Percentiles rank a stretch among this genome's conserved stretches.
Conservation (phyloP, 2,329 filamentous ascomycete species). For the Exophiala spinifera region DNA sequence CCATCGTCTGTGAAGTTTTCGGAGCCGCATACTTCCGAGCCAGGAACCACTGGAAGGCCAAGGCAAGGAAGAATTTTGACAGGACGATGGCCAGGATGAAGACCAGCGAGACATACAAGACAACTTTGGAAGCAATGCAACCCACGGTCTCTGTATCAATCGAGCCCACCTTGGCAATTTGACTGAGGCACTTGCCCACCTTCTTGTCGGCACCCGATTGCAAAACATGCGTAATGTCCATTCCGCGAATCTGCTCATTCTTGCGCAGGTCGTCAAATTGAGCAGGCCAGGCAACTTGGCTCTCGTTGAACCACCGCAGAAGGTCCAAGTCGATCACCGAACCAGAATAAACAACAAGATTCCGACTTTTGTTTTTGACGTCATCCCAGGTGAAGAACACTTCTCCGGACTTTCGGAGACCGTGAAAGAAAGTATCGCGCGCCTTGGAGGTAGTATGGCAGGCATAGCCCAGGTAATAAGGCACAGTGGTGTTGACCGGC, state of each 20-base stretch:
- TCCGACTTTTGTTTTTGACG: constrained; percentile 80
- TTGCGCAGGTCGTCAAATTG: constrained; percentile 78
- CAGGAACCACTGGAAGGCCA: constrained; percentile 96
- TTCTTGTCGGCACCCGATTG: constrained; percentile 75
- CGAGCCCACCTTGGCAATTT: constrained; percentile 93
- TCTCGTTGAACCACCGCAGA: constrained; percentile 82
- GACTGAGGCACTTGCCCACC: constrained; percentile 79
- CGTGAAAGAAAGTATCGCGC: constrained; percentile 70
- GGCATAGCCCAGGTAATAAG: constrained; percentile 77
- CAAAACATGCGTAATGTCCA: constrained; percentile 85
- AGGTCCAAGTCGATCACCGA: constrained; percentile 88
- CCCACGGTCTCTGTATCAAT: constrained; percentile 95
- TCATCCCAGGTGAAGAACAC: constrained; percentile 98
- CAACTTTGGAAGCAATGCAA: constrained; percentile 95
- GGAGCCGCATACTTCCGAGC: constrained; percentile 77
- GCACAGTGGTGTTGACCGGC: constrained; percentile 67
- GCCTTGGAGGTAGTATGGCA: constrained; percentile 76
- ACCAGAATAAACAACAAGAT: constrained; percentile 90
- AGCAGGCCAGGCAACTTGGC: constrained; percentile 70
- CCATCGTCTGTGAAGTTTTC: constrained; percentile 78
- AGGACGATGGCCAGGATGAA: constrained; percentile 88
- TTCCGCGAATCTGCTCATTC: constrained; percentile 69
- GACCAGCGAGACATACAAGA: constrained; percentile 86
- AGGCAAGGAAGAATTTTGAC: constrained; percentile 80
- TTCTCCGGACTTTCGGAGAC: constrained; percentile 68